Evolutionary conservation across 148 eudicot species (phyloP).

Genomic region (Spergularia bocconei): DNA sequence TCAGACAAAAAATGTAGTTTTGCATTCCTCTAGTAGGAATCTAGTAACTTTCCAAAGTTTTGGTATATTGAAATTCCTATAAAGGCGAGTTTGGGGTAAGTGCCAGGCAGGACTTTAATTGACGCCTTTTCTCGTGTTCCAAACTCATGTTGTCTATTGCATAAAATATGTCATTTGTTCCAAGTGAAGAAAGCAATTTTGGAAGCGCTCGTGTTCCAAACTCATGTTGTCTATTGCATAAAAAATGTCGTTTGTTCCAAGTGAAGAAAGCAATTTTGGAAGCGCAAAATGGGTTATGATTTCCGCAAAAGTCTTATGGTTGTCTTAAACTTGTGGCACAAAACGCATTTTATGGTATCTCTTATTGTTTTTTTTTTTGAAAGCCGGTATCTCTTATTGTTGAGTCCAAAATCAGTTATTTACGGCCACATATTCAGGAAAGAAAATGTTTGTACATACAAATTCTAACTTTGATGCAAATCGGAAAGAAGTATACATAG

Average conservation of each 20-base stretch:
- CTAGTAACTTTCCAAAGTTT: background rate
- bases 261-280: background rate
- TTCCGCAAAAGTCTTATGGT: background rate
- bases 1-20: background rate
- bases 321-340: background rate
- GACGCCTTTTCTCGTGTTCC: background rate
- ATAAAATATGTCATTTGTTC: no score
- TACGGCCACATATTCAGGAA: background rate
- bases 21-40: background rate
- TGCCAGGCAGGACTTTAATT: background rate
- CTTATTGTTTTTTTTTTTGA: no score
- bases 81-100: background rate
- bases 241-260: no score
- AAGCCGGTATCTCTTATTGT: no score
- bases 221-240: slow-evolving; percentile 1
- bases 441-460: background rate
- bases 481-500: background rate
- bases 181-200: background rate
- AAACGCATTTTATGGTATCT: no score
- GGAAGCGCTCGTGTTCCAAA: background rate
- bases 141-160: background rate
- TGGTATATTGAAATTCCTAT: background rate
- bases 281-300: background rate
- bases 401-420: background rate
- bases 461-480: background rate